These are phyloP conservation scores for Hibiscus tridactylites DNA, from an alignment of 345 rosid genomes.

Conservation along the genomic window DNA sequence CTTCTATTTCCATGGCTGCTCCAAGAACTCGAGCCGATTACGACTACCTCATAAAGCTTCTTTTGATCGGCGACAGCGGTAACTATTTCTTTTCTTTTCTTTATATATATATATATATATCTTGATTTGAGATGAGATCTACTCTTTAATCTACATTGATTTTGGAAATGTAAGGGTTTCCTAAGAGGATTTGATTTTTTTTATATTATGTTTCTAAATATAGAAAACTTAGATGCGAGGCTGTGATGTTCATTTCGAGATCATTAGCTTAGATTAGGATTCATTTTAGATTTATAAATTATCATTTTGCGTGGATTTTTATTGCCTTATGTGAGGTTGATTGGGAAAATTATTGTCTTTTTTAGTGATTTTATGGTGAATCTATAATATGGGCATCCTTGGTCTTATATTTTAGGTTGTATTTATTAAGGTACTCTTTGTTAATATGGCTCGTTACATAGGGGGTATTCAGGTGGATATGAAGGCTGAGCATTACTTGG, in stretches of 20 bases:
- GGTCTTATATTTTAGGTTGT: background rate
- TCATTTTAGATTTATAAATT: background rate
- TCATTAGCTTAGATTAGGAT: background rate
- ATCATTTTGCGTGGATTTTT: no score
- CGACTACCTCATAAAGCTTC: background rate
- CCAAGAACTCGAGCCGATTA: background rate
- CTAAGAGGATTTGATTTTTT: background rate
- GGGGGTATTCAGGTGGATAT: background rate
- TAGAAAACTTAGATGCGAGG: background rate
- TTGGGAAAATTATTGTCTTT: no score
- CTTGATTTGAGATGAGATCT: conserved; percentile 6
- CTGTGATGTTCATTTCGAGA: background rate
- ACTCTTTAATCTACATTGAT: background rate
- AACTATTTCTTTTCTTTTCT: background rate
- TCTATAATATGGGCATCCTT: no score
- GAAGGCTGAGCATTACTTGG: background rate
- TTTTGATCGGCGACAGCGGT: background rate
- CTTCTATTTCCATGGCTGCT: background rate
- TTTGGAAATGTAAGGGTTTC: background rate
- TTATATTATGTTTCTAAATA: background rate
- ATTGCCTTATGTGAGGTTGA: no score
- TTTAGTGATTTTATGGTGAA: no score
- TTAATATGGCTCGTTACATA: background rate
- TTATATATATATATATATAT: background rate
- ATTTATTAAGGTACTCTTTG: background rate